Evolutionary conservation across 331 rosid genomes (phyloP).

Genomic region (Malus hybrid): DNA sequence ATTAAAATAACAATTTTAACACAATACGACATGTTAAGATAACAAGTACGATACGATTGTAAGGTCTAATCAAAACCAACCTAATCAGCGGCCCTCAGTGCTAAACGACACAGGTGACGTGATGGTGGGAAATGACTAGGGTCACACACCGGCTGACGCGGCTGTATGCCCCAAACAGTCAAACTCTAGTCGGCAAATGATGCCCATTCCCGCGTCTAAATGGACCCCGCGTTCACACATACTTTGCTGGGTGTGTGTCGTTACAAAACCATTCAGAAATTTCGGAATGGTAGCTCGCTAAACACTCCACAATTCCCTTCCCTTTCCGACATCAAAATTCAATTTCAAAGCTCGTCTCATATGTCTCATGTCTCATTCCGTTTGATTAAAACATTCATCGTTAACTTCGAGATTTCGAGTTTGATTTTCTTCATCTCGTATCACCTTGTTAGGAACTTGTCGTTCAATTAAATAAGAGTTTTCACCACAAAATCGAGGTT

Average conservation of each 20-base stretch:
- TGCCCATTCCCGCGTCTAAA: not conserved
- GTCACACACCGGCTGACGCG: not conserved
- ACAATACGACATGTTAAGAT: rapidly evolving
- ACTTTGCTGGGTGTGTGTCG: not conserved
- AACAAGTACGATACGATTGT: no score
- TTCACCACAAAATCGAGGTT: not conserved
- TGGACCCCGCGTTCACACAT: not conserved
- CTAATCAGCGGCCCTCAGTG: not conserved
- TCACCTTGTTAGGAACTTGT: rapidly evolving
- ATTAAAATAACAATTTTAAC: no score
- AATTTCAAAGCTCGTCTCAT: not conserved
- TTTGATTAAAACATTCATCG: not conserved
- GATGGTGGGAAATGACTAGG: not conserved
- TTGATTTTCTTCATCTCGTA: no score
- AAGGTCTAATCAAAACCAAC: no score
- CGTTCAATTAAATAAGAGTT: no score
- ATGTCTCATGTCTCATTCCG: not conserved
- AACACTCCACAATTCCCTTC: not conserved
- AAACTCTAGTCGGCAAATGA: not conserved
- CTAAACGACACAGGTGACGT: not conserved
- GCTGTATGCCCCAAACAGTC: not conserved
- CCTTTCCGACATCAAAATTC: not conserved
- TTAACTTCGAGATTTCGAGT: no score
- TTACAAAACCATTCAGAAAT: not conserved
- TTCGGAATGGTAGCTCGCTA: not conserved